Base-by-base conservation (phyloP, 2,329 filamentous ascomycete species). In the Ceratocystis albifundus region DNA sequence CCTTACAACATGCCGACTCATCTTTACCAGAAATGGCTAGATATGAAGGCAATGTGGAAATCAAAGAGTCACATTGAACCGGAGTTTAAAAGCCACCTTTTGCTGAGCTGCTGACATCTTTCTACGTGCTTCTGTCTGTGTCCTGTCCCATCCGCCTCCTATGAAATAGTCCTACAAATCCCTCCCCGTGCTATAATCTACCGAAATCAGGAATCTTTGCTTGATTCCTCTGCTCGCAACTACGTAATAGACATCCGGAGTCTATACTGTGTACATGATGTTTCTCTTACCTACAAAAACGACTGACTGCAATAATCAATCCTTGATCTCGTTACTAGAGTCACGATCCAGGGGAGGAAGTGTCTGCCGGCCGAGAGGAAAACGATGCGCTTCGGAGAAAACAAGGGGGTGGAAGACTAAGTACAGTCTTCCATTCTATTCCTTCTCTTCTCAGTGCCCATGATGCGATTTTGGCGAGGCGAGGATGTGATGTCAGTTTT, bases 1-100 rank as follows among this genome's bases (percentile, higher is more conserved):
- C 55, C 55, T 59, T 59, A 20, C 55, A 36, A 59, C 10, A 59
- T 59, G 12, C 55, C 55, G 30, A 59, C 55, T n/a, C 55, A 59
- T 25, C 25, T n/a, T 36, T 10, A n/a, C 48, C 8, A 28, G 20
- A 53, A 53, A 25, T 12, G 48, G 48, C 48, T 53, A 25, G 48
- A 53, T 53, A 15, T 53, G 8, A 25, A 25, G n/a, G 48, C 25
- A 10, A 28, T 28, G 15, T 25, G 15, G 48, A 53, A 53, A 53
- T 53, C 48, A 53, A 25, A 53, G 48, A 53, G 48, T 53, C 48
- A 53, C 48, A 59, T 36, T 32, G 55, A 59, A n/a, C 55, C 55
- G 36, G 28, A 32, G 25, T 59, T 59, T 36, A 36, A 59, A 36
- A 48, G 46, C 20, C 48, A 10, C 8, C 25, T 25, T 53, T 53